Percentiles rank a stretch among this genome's conserved stretches.
These are phyloP conservation scores for Cladorrhinum samala DNA, from an alignment of 495 filamentous ascomycete genomes.

Conservation along the genomic window DNA sequence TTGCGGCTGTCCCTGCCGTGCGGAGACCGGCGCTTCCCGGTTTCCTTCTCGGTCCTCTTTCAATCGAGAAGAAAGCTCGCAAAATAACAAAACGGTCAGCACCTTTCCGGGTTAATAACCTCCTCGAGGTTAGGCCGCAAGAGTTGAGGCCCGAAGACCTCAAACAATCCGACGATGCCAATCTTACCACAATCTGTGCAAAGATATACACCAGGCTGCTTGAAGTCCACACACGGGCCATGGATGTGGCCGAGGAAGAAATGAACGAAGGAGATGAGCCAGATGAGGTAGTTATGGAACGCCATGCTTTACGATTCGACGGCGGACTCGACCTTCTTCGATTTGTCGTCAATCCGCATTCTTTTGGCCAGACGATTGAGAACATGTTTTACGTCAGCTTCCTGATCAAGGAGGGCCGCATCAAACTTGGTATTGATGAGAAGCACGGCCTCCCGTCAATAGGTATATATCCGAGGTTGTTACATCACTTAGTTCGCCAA, in stretches of 20 bases:
- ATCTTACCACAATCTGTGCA: constrained; percentile 63
- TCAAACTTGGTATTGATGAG: constrained; percentile 60
- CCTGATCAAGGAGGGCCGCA: constrained; percentile 77
- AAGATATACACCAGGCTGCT: constrained; percentile 50
- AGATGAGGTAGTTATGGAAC: constrained; percentile 38
- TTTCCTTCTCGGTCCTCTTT: constrained; percentile 85
- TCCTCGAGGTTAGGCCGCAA: constrained; percentile 63
- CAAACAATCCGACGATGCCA: constrained; percentile 62
- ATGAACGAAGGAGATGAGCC: constrained; percentile 25
- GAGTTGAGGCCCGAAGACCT: constrained; percentile 67
- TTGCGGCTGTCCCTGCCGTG: constrained; percentile 65
- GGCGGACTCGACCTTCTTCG: constrained; percentile 69
- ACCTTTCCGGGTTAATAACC: constrained; percentile 55
- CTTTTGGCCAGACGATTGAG: constrained; percentile 93
- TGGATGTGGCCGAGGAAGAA: constrained; percentile 37
- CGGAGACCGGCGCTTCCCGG: constrained; percentile 69
- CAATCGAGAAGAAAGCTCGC: constrained; percentile 75
- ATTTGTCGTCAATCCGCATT: constrained; percentile 81
- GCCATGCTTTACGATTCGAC: constrained; percentile 51
- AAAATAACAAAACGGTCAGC: constrained; percentile 60
- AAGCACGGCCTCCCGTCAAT: constrained; percentile 61
- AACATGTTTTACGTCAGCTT: constrained; percentile 98
- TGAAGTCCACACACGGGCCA: constrained; percentile 36
- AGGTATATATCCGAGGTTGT: constrained; percentile 45
- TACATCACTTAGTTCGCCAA: neutral